Evolutionary conservation across 129 eudicot species (phyloP).

Genomic region (Heracleum sosnowskyi): DNA sequence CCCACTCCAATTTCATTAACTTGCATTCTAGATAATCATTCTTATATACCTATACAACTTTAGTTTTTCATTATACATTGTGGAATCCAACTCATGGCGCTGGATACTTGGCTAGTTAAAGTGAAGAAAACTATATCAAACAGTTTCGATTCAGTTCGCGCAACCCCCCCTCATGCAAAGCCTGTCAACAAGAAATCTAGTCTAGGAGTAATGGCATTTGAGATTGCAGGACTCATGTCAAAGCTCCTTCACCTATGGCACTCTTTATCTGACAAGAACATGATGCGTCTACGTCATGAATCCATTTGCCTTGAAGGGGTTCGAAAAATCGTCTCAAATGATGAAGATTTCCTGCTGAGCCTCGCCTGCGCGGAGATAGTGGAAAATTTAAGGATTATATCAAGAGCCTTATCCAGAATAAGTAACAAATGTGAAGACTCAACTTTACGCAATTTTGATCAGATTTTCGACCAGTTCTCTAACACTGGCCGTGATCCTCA

Average conservation of each 20-base stretch:
- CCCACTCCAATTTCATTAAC: not conserved
- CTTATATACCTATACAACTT: not conserved
- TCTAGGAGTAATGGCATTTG: constrained; percentile 78
- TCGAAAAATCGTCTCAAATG: constrained; percentile 66
- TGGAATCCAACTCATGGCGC: constrained; percentile 32
- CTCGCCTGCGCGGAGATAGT: constrained; percentile 77
- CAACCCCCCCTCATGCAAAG: constrained; percentile 21
- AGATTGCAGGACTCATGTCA: constrained; percentile 62
- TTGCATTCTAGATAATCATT: not conserved
- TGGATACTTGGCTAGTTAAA: constrained; percentile 77
- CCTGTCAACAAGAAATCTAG: constrained; percentile 36
- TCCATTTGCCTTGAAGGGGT: constrained; percentile 67
- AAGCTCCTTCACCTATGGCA: constrained; percentile 68
- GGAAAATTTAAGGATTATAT: constrained; percentile 40
- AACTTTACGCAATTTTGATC: constrained; percentile 31
- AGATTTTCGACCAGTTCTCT: constrained; percentile 42
- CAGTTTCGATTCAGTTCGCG: constrained; percentile 40
- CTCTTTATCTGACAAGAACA: constrained; percentile 50
- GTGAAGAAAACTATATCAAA: constrained; percentile 63
- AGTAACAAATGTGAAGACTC: constrained; percentile 48
- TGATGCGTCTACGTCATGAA: constrained; percentile 49
- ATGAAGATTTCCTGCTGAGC: constrained; percentile 57
- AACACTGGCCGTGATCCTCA: constrained; percentile 49
- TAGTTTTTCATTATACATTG: not conserved
- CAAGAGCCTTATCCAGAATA: constrained; percentile 47